Evolutionary conservation across 345 rosid species (phyloP), one percentile per base, ranked within the genome.

Genomic region (Hibiscus mutabilis): DNA sequence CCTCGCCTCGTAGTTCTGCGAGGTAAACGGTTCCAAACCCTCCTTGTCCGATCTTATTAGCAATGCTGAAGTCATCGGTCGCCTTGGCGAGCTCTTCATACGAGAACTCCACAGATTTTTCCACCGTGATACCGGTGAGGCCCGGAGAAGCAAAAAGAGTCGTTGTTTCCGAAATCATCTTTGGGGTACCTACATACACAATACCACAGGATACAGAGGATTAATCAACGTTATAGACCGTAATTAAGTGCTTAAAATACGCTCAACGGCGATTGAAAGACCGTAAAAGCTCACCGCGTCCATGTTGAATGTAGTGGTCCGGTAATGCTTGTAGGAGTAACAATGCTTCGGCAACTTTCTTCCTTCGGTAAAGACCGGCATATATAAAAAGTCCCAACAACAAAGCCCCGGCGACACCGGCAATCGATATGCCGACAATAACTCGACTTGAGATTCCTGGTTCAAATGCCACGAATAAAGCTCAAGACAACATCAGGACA

Each of bases 1-100:
- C 99, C 92, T 95, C 96, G 78, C 97, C 98, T 86, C 94, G 82
- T 4, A 95, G 82, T 78, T 86, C 96, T 31, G 98, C 99, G 60
- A 85, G 84, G 85, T 89, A 95, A 60, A 92, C 94, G 73, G 90
- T 73, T 14, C 99, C 99, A 58, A 92, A 95, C 71, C 99, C 98
- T 74, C 99, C 98, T 80, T 86, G 69, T 6, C 99, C 98, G 16
- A 95, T 95, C 85, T 90, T 90, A 79, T 85, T 86, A 56, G 94
- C 86, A 78, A 82, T 33, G 78, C 83, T 92, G 78, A 95, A 95
- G 84, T 86, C 82, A 75, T 90, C 85, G 2, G 97, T 92, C 22
- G 97, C 99, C 75, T 72, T 79, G 35, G 99, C 91, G 27, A 95
- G 97, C 79, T 95, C 99, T 81, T 95, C 97, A 70, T 86, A 85